Evolutionary conservation across 225 moss, liverwort and hornwort genomes (phyloP).

Genomic region (Bryum argenteum): DNA sequence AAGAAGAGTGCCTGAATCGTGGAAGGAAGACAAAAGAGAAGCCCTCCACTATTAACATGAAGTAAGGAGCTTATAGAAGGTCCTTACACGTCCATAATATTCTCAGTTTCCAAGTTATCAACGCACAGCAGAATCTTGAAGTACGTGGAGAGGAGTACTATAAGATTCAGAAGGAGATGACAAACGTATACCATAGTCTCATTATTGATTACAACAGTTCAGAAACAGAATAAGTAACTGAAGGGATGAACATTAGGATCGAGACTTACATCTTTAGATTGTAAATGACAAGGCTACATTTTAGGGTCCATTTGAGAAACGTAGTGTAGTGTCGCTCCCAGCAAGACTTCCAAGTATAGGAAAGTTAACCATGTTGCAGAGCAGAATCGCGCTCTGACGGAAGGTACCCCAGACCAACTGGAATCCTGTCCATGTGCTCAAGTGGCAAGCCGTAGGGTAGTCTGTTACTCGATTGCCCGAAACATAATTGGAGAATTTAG

Average conservation of each 20-base stretch:
- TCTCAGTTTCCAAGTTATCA: slow-evolving; percentile 17
- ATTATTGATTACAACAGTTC: slow-evolving; percentile 20
- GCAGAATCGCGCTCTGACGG: slow-evolving; percentile 23
- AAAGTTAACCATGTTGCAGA: slow-evolving; percentile 16
- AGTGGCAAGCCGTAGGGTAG: slow-evolving; percentile 22
- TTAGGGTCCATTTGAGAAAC: slow-evolving; percentile 25
- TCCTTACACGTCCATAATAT: slow-evolving; percentile 11
- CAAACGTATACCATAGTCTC: slow-evolving; percentile 21
- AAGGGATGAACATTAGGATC: background rate
- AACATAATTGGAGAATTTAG: slow-evolving; percentile 9
- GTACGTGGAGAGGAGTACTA: slow-evolving; percentile 10
- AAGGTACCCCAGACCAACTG: slow-evolving; percentile 18
- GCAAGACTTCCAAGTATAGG: slow-evolving; percentile 15
- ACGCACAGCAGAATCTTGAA: slow-evolving; percentile 17
- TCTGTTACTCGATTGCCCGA: slow-evolving; percentile 14
- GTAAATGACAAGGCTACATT: slow-evolving; percentile 20
- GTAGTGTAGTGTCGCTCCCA: slow-evolving; percentile 12
- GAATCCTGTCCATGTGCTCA: slow-evolving; percentile 28
- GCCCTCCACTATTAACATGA: slow-evolving; percentile 12
- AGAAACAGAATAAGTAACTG: slow-evolving; percentile 21
- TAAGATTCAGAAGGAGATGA: slow-evolving; percentile 18
- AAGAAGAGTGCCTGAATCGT: slow-evolving; percentile 8
- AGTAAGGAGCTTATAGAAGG: slow-evolving; percentile 22
- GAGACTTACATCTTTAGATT: slow-evolving; percentile 31
- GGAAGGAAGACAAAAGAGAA: slow-evolving; percentile 24